phyloP scores from a whole-genome alignment of 2,329 filamentous ascomycete genomes.

The Colletotrichum tabaci region DNA sequence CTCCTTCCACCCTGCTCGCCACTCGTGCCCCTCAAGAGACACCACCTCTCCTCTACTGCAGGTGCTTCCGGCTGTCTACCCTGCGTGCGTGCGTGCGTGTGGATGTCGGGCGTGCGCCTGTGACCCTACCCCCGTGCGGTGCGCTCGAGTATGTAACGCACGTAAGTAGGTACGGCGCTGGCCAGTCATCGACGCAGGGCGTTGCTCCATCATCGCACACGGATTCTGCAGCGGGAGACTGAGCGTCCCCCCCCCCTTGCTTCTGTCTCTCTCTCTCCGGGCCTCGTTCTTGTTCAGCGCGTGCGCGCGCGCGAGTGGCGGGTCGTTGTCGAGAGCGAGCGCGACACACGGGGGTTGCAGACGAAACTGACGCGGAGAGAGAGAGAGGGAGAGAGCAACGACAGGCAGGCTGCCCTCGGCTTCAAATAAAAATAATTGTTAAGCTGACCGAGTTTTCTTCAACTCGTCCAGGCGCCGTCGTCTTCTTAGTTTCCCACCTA shows the following conservation, averaged over 20 bases:
- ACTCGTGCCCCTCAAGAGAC: not conserved
- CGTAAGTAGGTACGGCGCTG: not conserved
- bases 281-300: not conserved
- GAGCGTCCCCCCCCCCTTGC: constrained; percentile 1
- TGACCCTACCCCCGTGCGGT: not conserved
- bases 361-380: not conserved
- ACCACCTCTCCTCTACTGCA: too few species aligned
- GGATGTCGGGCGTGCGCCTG: not conserved
- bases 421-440: constrained; percentile 26
- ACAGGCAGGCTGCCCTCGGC: constrained; percentile 7
- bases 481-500: not conserved
- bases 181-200: not conserved
- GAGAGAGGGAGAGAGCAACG: not conserved
- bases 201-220: constrained; percentile 29
- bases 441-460: constrained; percentile 23
- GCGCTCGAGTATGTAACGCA: not conserved
- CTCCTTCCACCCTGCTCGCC: not conserved
- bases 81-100: not conserved
- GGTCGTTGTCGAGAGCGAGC: not conserved
- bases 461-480: not conserved
- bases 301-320: not conserved
- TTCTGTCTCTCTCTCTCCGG: not conserved
- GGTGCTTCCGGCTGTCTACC: too few species aligned
- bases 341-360: not conserved
- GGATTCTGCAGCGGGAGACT: constrained; percentile 36